Evolutionary conservation across 2,329 filamentous ascomycete genomes (phyloP), one percentile per base, ranked within the genome.

Genomic region (Penicillium fuscoglaucum): DNA sequence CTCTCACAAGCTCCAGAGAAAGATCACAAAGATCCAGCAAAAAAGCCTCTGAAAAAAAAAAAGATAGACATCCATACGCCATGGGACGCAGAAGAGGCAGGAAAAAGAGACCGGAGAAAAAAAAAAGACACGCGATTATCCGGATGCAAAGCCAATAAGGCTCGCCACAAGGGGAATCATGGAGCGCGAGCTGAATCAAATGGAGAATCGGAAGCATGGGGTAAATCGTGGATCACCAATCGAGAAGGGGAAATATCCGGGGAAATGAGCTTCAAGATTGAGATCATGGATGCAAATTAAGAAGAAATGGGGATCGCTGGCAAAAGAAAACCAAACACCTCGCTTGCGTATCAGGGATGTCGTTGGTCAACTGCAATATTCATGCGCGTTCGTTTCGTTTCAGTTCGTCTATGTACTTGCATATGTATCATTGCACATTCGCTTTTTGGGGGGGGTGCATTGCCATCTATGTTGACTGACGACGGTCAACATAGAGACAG

Each of bases 301-400:
- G 51, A 39, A 52, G 52, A 53, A 64, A 59, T 31, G 33, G 56
- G 52, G 31, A 39, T 46, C 59, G 60, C 61, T 56, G 53, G 59
- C 58, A 64, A 61, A 63, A 56, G 55, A 62, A 47, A 66, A 60
- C 64, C 64, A 59, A 67, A 68, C 66, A 66, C 66, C 66, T 60
- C 58, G 65, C 64, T 66, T 64, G 61, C 61, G 48, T 64, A 51
- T 63, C 52, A 52, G 64, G 56, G 48, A 61, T 61, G 64, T 61
- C 62, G 52, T 66, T 61, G 62, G 60, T 59, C 58, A 65, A 57
- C 49, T 55, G 64, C 57, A 60, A 60, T 61, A 41, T 63, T 63
- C 62, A 65, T 63, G 62, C 58, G 64, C 59, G 57, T 68, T 58
- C 66, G 54, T 68, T 66, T 66, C 65, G 61, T 67, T 61, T 65